These are phyloP conservation scores for Xylariaceae sp. DNA, from an alignment of 2,329 filamentous ascomycete genomes.

Conservation along the genomic window DNA sequence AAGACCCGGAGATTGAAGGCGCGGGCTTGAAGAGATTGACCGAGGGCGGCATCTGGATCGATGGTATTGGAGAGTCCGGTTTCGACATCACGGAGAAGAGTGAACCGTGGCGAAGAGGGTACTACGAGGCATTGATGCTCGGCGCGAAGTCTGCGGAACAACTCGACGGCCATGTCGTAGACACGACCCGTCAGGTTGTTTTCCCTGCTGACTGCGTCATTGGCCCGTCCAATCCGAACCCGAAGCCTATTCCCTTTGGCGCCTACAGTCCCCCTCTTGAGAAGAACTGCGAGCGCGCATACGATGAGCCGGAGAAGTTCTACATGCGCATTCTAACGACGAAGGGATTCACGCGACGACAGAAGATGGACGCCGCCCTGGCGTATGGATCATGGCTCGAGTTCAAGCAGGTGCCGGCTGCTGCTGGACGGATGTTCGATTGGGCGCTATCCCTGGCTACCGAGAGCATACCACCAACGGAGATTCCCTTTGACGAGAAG, in stretches of 20 bases:
- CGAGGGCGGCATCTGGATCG: slow-evolving; percentile 49
- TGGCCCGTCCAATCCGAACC: slow-evolving; percentile 78
- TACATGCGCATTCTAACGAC: slow-evolving; percentile 81
- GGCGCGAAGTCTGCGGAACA: slow-evolving; percentile 73
- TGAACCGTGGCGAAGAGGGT: slow-evolving; percentile 80
- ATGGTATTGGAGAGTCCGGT: slow-evolving; percentile 47
- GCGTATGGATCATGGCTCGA: slow-evolving; percentile 82
- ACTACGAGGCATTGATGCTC: slow-evolving; percentile 76
- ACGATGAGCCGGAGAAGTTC: slow-evolving; percentile 64
- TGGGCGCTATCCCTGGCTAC: slow-evolving; percentile 73
- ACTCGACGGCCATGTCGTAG: slow-evolving; percentile 71
- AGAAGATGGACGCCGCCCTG: slow-evolving; percentile 75
- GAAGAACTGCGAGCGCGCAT: slow-evolving; percentile 68
- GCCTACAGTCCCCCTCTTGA: slow-evolving; percentile 61
- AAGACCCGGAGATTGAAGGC: slow-evolving; percentile 65
- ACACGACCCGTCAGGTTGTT: slow-evolving; percentile 59
- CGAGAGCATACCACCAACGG: slow-evolving; percentile 33
- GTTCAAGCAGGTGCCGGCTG: slow-evolving; percentile 62
- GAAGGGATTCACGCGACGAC: slow-evolving; percentile 69
- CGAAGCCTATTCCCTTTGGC: slow-evolving; percentile 64
- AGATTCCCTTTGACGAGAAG: slow-evolving; percentile 52
- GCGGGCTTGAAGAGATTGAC: slow-evolving; percentile 54
- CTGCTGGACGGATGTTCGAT: slow-evolving; percentile 65
- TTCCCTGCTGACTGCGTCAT: slow-evolving; percentile 70
- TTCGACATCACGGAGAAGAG: slow-evolving; percentile 70